phyloP scores from a whole-genome alignment of 2,329 filamentous ascomycete species.

The Myriosclerotinia scirpicola region DNA sequence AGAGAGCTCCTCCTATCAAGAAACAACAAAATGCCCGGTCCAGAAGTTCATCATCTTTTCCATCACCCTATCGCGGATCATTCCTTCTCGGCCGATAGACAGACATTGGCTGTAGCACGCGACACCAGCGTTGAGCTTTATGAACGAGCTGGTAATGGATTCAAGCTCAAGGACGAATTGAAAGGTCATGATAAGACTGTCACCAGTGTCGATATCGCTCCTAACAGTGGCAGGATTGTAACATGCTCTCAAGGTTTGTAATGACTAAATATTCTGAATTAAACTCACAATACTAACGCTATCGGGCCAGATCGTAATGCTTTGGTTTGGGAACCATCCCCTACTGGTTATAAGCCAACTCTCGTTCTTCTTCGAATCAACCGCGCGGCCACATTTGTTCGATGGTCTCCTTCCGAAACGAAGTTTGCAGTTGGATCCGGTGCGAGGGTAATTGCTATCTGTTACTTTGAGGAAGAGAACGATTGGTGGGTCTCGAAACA shows the following conservation, averaged over 20 bases:
- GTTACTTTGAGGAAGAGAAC: constrained; percentile 99
- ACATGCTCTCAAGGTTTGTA: constrained; percentile 87
- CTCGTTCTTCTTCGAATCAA: constrained; percentile 96
- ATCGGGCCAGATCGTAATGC: constrained; percentile 79
- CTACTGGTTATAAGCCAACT: constrained; percentile 91
- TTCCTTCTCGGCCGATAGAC: constrained; percentile 91
- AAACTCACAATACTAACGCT: constrained; percentile 4
- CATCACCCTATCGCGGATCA: constrained; percentile 96
- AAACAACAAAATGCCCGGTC: constrained; percentile 65
- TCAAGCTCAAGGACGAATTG: constrained; percentile 85
- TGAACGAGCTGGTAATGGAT: constrained; percentile 67
- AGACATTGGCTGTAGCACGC: constrained; percentile 84
- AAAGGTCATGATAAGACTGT: constrained; percentile 97
- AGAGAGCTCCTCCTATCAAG: constrained; percentile 95
- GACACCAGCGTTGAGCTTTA: constrained; percentile 92
- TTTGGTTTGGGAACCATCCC: constrained; percentile 95
- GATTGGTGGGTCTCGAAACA: constrained; percentile 99
- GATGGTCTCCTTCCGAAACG: constrained; percentile 94
- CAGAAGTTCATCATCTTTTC: constrained; percentile 96
- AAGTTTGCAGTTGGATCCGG: constrained; percentile 98
- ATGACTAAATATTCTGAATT: background rate
- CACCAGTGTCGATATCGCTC: constrained; percentile 93
- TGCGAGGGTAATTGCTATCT: constrained; percentile 91
- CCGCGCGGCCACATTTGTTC: constrained; percentile 91
- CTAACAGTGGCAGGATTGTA: constrained; percentile 86